A percentile compares a stretch with the other conserved stretches of the same genome.
Conservation (phyloP, 2,329 filamentous ascomycete species). For the Cladosporium phlei region DNA sequence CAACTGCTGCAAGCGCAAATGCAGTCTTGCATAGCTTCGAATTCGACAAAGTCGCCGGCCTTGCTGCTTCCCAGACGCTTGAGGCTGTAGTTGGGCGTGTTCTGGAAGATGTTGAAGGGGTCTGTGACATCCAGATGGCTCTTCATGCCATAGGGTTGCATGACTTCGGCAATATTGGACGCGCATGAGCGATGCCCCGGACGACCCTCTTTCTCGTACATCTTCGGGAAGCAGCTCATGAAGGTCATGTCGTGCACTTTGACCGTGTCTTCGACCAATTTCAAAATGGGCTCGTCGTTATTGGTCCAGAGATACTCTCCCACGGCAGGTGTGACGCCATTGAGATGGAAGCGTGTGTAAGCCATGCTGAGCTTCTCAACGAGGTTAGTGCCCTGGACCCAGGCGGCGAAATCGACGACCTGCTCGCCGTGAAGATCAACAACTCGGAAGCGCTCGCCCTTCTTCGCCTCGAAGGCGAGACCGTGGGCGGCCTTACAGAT, state of each 20-base stretch:
- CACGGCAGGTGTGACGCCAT: conserved; percentile 32
- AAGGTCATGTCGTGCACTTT: conserved; percentile 39
- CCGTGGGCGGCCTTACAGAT: conserved; percentile 28
- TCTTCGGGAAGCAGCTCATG: conserved; percentile 38
- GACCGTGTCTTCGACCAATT: conserved; percentile 35
- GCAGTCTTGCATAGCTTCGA: conserved; percentile 34
- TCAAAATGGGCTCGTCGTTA: conserved; percentile 33
- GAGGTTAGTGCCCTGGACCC: conserved; percentile 27
- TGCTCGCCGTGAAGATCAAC: conserved; percentile 38
- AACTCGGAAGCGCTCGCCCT: conserved; percentile 35
- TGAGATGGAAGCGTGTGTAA: conserved; percentile 37
- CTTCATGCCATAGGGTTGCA: conserved; percentile 33
- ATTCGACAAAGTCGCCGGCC: conserved; percentile 37
- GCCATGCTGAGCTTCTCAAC: conserved; percentile 36
- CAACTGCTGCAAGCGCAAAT: conserved; percentile 36
- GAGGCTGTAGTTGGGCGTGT: conserved; percentile 36
- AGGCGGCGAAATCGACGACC: conserved; percentile 39
- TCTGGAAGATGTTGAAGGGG: conserved; percentile 40
- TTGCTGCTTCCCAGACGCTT: conserved; percentile 35
- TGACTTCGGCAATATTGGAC: conserved; percentile 36
- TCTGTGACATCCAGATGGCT: conserved; percentile 33
- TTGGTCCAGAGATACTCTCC: conserved; percentile 37
- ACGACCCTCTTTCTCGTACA: conserved; percentile 33
- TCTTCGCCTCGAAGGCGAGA: conserved; percentile 33
- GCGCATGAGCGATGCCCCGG: conserved; percentile 35